phyloP scores from a whole-genome alignment of 768 basidiomycete species.

The Krasilnikovozyma curviuscula region DNA sequence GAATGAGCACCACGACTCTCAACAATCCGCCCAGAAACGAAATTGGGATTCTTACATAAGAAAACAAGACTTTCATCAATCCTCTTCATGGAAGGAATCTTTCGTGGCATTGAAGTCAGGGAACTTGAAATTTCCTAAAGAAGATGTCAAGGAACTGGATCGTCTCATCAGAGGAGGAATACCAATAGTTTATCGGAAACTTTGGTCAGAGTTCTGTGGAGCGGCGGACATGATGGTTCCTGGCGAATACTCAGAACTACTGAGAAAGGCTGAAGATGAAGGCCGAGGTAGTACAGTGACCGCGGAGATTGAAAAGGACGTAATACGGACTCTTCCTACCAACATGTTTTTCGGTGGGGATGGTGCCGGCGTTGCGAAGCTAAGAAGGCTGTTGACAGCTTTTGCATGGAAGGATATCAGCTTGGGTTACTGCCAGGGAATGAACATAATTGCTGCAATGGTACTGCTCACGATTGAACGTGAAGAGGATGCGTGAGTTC shows the following conservation, averaged over 20 bases:
- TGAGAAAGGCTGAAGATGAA: slow-evolving; percentile 31
- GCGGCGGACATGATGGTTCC: slow-evolving; percentile 82
- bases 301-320: slow-evolving; percentile 85
- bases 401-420: slow-evolving; percentile 80
- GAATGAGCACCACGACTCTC: slow-evolving; percentile 61
- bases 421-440: slow-evolving; percentile 71
- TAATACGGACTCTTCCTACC: slow-evolving; percentile 36
- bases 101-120: slow-evolving; percentile 36
- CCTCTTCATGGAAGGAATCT: slow-evolving; percentile 28
- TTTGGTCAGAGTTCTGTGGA: slow-evolving; percentile 87
- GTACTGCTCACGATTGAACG: slow-evolving; percentile 78
- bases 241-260: slow-evolving; percentile 66
- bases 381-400: slow-evolving; percentile 70
- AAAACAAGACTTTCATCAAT: slow-evolving; percentile 42
- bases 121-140: slow-evolving; percentile 32
- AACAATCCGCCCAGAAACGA: slow-evolving; percentile 45
- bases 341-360: slow-evolving; percentile 96
- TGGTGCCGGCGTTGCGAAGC: slow-evolving; percentile 79
- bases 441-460: slow-evolving; percentile 53
- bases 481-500: slow-evolving; percentile 31
- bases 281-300: slow-evolving; percentile 23
- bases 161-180: slow-evolving; percentile 61
- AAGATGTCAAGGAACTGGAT: slow-evolving; percentile 62
- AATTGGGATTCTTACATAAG: slow-evolving; percentile 77
- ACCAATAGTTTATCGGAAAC: slow-evolving; percentile 55